Evolutionary conservation across 805 yeast genomes (phyloP), one percentile per base, ranked within the genome.

Genomic region (Schizosaccharomyces osmophilus): DNA sequence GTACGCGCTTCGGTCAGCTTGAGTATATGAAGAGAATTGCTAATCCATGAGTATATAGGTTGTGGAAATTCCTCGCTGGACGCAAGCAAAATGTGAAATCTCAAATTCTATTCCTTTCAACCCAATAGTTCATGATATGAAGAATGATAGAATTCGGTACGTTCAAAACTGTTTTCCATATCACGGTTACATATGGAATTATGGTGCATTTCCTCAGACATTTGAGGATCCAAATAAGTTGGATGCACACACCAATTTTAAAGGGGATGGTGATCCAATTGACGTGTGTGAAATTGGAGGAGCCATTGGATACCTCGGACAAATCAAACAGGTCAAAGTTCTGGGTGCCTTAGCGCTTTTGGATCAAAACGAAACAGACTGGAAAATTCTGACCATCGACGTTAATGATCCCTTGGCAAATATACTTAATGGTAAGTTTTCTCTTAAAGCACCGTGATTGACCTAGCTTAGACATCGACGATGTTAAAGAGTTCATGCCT

Each of bases 121-220:
- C 79, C 98, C 98, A 69, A 93, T 93, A 68, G 78, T 86, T 64
- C 98, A 93, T 78, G 98, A 93, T 76, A 85, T 94, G 71, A 93
- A 93, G 79, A 90, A 93, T 79, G 97, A 97, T 67, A 84, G 87
- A 74, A 81, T 88, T 70, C 83, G 55, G 9, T 59, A 48, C 24
- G 97, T 93, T 63, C 83, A 95, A 78, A 93, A 93, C 81, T 82
- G 95, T 73, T 90, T 90, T 87, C 98, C 98, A 61, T 95, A 86
- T 78, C 95, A 93, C 73, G 98, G 98, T 68, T 90, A 93, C 79
- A 90, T 90, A 68, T 95, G 88, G 78, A 93, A 93, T 78, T 90
- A 90, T 73, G 98, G 97, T 73, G 97, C 97, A 60, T 85, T 90
- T 81, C 97, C 97, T 66, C 97, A 90, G 74, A 90, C 97, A 3